Evolutionary conservation across 2,329 filamentous ascomycete genomes (phyloP), one percentile per base, ranked within the genome.

Genomic region (Penicillium sp.): DNA sequence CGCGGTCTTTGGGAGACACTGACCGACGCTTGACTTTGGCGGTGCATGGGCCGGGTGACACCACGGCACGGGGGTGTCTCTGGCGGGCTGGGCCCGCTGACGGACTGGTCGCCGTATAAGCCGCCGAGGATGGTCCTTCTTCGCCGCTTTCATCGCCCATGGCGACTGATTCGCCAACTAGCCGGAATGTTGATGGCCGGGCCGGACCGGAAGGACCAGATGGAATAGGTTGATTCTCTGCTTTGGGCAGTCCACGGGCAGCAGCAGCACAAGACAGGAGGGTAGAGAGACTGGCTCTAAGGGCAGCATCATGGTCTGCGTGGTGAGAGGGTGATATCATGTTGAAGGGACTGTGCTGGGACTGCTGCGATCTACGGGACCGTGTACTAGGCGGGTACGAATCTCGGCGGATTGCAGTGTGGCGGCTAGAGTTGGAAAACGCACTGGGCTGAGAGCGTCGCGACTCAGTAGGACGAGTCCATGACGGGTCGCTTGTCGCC

Each of bases 251-350:
- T 3, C 86, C 86, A 35, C 93, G 81, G 1, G 91, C 93, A 0
- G 91, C 93, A 3, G 90, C 89, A 0, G 89, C 91, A 61, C 89
- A 95, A n/a, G 91, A 96, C 10, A 98, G 80, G 10, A 98, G 78
- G 0, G 93, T 97, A 0, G 89, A 95, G n/a, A 98, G 77, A 40
- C 89, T 95, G 16, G 93, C 89, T 27, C 93, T 84, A 9, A 98
- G 77, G 1, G 89, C 93, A 24, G 89, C 93, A 60, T 98, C 93
- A 59, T 97, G 90, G 59, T 97, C 89, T 39, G 87, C 84, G 57
- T 89, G 87, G 59, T 87, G 82, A 3, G 81, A 80, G 1, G 87
- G 85, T 0, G 85, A 84, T 63, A 88, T 80, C 65, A 86, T 81
- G 65, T 83, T 86, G 63, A 78, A 81, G 8, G 79, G 78, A 31